These are phyloP conservation scores for Neonothopanus nambi DNA, from an alignment of 1,284 basidiomycete genomes.

Conservation along the genomic window DNA sequence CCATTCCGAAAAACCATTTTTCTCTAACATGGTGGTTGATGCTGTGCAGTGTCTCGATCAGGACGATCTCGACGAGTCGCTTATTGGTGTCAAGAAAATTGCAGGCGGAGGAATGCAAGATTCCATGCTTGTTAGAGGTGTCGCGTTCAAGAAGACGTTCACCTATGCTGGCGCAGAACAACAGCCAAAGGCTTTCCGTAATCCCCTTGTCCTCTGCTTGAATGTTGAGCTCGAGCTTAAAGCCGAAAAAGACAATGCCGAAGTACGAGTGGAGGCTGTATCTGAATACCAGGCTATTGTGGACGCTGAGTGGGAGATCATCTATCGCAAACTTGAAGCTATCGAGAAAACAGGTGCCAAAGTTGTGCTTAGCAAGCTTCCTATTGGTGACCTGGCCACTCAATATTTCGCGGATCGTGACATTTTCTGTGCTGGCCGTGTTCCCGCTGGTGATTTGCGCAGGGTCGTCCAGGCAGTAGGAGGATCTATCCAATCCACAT, in stretches of 20 bases:
- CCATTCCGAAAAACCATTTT: constrained; percentile 98
- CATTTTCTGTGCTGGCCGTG: constrained; percentile 98
- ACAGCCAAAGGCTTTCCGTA: constrained; percentile 91
- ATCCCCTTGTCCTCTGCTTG: constrained; percentile 91
- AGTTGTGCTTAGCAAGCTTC: constrained; percentile 96
- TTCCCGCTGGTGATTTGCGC: constrained; percentile 88
- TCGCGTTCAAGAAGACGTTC: constrained; percentile 99
- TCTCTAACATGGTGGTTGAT: constrained; percentile 98
- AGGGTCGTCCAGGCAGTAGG: constrained; percentile 96
- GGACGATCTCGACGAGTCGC: constrained; percentile 90
- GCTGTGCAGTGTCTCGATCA: constrained; percentile 93
- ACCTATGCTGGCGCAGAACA: constrained; percentile 99
- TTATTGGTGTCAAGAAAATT: constrained; percentile 99
- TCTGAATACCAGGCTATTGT: constrained; percentile 99
- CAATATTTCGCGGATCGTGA: constrained; percentile 99
- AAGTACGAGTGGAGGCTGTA: constrained; percentile 95
- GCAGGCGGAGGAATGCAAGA: constrained; percentile 99
- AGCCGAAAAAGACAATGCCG: constrained; percentile 99
- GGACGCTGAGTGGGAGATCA: constrained; percentile 99
- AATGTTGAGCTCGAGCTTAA: constrained; percentile 99
- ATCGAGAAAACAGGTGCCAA: constrained; percentile 97
- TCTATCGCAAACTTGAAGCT: constrained; percentile 95
- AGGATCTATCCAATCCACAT: constrained; percentile 93
- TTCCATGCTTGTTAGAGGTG: constrained; percentile 85
- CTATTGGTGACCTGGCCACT: constrained; percentile 97